Evolutionary conservation across 1,284 basidiomycete genomes (phyloP), one percentile per base, ranked within the genome.

Genomic region (Cryptococcus deneoformans): DNA sequence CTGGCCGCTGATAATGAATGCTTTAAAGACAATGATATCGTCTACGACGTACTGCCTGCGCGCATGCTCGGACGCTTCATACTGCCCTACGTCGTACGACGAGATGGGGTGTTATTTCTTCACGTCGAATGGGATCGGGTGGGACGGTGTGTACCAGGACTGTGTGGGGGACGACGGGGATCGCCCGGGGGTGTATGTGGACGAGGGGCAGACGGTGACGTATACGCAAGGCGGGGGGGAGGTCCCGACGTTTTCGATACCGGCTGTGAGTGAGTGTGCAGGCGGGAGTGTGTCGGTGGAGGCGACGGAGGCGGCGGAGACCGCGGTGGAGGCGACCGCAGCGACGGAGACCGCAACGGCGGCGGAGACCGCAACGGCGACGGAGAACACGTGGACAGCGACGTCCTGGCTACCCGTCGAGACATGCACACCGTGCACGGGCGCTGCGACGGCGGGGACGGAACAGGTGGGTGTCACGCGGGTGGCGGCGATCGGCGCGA

Each of bases 61-160:
- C 48, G 71, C 69, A 24, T 72, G 70, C 59, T 65, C 65, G 7
- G 69, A 66, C 29, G 65, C 70, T 57, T 45, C 67, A 3, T 68
- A 57, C 60, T 73, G 71, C 54, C 71, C 71, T 0, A 59, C 60
- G 52, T 53, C n/a, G 2, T 73, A 67, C 50, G 68, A 67, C 53
- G 58, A 67, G 44, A 60, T 67, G 56, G 71, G 71, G 5, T 73
- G 71, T 51, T 73, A 62, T 46, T 70, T 65, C 59, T 47, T 69
- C 39, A 68, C 67, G 8, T 64, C 62, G 1, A 60, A 68, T 20
- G 52, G 60, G 2, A 61, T 73, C 7, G 68, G 69, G 2, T 58
- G 58, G 48, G 58, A 63, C 35, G 66, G 62, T 2, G 61, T 60
- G 1, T 72, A 60, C 52, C 71, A 71, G 57, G 57, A 69, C 52